Conservation (phyloP, 306 rosid species). For the Adenanthera pavonina region DNA sequence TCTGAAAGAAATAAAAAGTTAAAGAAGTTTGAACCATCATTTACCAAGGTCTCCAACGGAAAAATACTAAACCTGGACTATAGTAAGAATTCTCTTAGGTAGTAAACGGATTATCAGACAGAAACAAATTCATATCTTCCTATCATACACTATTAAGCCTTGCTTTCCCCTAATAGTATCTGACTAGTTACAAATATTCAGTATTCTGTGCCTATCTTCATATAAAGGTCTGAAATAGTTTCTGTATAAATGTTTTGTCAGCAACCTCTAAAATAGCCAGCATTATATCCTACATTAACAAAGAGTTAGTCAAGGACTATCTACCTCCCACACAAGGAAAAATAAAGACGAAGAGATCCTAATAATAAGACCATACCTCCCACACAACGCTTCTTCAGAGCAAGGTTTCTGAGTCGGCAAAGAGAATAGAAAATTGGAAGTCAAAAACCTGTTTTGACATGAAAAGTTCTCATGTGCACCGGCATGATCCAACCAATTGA, state of each 20-base stretch:
- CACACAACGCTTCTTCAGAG: constrained; percentile 30
- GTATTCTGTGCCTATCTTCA: not conserved
- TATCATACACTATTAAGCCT: not conserved
- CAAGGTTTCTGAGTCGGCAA: constrained; percentile 64
- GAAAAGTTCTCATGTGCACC: constrained; percentile 69
- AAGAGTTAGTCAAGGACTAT: not conserved
- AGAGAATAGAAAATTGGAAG: constrained; percentile 72
- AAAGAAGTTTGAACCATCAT: not conserved
- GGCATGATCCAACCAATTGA: constrained; percentile 69
- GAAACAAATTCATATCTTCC: constrained; percentile 5
- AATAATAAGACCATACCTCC: constrained; percentile 46
- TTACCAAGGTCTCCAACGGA: not conserved
- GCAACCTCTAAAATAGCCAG: constrained; percentile 15
- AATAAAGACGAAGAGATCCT: not conserved
- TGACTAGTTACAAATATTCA: not conserved
- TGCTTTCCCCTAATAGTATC: constrained; percentile 15
- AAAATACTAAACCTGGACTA: not conserved
- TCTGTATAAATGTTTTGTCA: not conserved
- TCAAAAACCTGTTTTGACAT: constrained; percentile 54
- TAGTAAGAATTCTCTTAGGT: not conserved
- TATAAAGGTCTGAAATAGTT: not conserved
- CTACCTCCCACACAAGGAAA: not conserved
- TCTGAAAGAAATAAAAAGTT: constrained; percentile 52
- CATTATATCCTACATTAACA: not conserved
- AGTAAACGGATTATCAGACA: constrained; percentile 28